Evolutionary conservation across 106 monocot genomes (phyloP).

Genomic region (Apostasia shenzhenica): DNA sequence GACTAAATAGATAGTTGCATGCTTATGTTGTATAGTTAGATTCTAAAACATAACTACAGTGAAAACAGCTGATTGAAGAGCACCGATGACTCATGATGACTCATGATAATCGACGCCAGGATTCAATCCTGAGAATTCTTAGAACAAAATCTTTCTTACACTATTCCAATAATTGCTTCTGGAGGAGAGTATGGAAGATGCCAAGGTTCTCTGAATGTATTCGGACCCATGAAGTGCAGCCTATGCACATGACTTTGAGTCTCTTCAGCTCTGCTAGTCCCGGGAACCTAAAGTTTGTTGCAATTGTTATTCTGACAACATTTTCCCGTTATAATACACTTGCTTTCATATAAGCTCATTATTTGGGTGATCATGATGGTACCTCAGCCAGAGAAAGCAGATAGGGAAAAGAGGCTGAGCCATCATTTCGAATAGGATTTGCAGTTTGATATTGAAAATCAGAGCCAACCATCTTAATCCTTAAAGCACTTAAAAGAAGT

Average conservation of each 20-base stretch:
- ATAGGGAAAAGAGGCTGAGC: slow-evolving; percentile 63
- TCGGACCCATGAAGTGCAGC: slow-evolving; percentile 95
- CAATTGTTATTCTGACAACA: too few relatives aligned
- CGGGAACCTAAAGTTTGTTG: slow-evolving; percentile 49
- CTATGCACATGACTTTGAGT: slow-evolving; percentile 95
- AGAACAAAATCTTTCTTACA: slow-evolving; percentile 37
- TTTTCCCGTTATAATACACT: too few relatives aligned
- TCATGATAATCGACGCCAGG: too few relatives aligned
- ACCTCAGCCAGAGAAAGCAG: slow-evolving; percentile 91
- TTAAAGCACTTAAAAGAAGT: slow-evolving; percentile 59
- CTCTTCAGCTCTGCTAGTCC: slow-evolving; percentile 88
- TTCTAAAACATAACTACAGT: too few relatives aligned
- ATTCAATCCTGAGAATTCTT: not conserved
- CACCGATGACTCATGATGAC: too few relatives aligned
- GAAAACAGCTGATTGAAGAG: too few relatives aligned
- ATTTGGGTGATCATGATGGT: slow-evolving; percentile 7
- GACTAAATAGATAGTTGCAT: too few relatives aligned
- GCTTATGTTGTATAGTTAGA: too few relatives aligned
- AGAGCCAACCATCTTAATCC: slow-evolving; percentile 69
- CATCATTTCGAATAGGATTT: slow-evolving; percentile 49
- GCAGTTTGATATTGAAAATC: slow-evolving; percentile 45
- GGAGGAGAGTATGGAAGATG: slow-evolving; percentile 94
- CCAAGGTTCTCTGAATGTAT: slow-evolving; percentile 96
- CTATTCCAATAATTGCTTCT: slow-evolving; percentile 89
- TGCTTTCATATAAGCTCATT: not conserved